Conservation (phyloP, 176 grass and related monocot species). For the Eremochloa ophiuroides region DNA sequence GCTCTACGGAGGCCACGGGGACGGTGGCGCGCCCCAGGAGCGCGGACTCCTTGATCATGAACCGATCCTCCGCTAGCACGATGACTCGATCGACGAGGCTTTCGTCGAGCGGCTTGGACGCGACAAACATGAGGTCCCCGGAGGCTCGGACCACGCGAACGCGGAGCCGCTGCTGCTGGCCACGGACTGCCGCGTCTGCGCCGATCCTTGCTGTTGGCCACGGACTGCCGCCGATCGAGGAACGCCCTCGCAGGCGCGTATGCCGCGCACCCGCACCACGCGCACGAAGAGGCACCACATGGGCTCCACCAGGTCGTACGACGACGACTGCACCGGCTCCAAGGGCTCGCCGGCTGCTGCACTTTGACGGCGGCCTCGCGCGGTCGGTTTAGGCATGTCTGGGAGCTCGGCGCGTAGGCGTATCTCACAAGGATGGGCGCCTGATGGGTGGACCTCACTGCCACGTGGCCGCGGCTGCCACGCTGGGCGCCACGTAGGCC, state of each 20-base stretch:
- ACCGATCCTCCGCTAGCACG: constrained; percentile 77
- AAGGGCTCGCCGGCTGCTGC: constrained; percentile 41
- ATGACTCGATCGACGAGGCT: too few species aligned
- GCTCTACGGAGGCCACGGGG: constrained; percentile 59
- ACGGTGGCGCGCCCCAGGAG: constrained; percentile 59
- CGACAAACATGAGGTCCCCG: constrained; percentile 93
- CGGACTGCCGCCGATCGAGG: too few species aligned
- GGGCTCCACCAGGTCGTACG: constrained; percentile 88
- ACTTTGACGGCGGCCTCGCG: too few species aligned
- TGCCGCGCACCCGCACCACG: constrained; percentile 63
- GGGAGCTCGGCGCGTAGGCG: too few species aligned
- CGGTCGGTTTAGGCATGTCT: too few species aligned
- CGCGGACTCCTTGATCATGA: constrained; percentile 58
- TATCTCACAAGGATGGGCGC: too few species aligned
- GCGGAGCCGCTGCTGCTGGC: constrained; percentile 65
- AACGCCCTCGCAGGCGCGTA: constrained; percentile 68
- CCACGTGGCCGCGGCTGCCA: too few species aligned
- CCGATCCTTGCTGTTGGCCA: too few species aligned
- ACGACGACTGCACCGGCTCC: constrained; percentile 43
- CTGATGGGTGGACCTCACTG: too few species aligned
- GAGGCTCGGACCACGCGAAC: constrained; percentile 86
- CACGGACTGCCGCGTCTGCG: constrained; percentile 62
- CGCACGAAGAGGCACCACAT: constrained; percentile 94
- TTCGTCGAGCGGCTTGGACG: constrained; percentile 69
- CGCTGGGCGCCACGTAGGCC: too few species aligned